Evolutionary conservation across 2,329 filamentous ascomycete genomes (phyloP).

Genomic region (Cercospora citrullina): DNA sequence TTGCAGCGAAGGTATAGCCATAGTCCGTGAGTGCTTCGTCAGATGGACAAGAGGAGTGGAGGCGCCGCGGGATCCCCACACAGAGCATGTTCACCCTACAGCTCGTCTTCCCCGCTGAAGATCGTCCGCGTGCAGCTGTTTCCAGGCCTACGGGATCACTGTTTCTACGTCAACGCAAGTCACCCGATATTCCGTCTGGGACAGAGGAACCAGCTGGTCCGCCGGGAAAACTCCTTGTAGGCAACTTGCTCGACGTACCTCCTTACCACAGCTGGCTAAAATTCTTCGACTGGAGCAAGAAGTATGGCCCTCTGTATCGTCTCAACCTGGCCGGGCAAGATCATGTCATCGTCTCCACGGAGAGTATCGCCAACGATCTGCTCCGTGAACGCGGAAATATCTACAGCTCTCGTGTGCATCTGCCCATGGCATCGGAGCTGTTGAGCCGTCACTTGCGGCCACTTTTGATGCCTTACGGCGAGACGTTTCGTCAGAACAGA

Average conservation of each 20-base stretch:
- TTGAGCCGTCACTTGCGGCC: conserved; percentile 29
- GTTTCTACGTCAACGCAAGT: not conserved
- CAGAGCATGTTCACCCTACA: no score
- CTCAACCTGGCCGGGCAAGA: conserved; percentile 46
- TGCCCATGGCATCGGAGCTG: conserved; percentile 41
- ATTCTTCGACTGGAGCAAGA: conserved; percentile 42
- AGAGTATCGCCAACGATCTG: conserved; percentile 47
- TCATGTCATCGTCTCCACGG: conserved; percentile 43
- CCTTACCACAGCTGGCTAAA: conserved; percentile 45
- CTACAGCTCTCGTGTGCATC: conserved; percentile 42
- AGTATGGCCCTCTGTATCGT: conserved; percentile 47
- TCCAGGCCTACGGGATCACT: not conserved
- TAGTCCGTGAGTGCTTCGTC: no score
- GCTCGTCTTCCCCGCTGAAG: no score
- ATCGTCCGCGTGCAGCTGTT: no score
- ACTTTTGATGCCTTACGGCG: conserved; percentile 17
- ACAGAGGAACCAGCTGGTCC: conserved; percentile 16
- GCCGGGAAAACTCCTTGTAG: conserved; percentile 33
- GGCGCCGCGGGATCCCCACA: no score
- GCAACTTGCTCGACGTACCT: conserved; percentile 42
- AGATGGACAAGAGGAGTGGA: no score
- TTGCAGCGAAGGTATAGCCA: no score
- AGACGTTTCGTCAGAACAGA: conserved; percentile 37
- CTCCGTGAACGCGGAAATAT: conserved; percentile 44
- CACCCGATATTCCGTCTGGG: not conserved